Base-by-base conservation (phyloP, 2,329 filamentous ascomycete species). In the Sporothrix inflata region DNA sequence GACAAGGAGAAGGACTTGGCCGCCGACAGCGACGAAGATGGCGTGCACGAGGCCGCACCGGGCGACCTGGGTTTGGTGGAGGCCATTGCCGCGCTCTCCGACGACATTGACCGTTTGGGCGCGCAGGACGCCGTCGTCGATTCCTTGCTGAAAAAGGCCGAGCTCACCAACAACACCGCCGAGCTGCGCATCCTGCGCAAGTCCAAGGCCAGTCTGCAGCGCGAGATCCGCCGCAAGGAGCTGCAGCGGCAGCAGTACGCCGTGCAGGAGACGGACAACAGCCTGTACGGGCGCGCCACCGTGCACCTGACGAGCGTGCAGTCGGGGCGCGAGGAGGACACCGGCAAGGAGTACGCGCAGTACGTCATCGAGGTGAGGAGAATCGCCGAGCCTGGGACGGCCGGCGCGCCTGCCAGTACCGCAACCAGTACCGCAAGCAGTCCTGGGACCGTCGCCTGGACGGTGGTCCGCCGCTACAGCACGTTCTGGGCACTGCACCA, bases 401-500 rank as follows among this genome's bases (percentile, higher is more conserved):
- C 11, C 38, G 30, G 19, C 47, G 27, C 30, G 30, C 30, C 30
- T 34, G 30, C 30, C 30, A 34, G 30, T 34, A 34, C 30, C 30
- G 30, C 30, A 34, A 34, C 7, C 14, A 4, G 11, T 24, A 8
- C 38, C 12, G 40, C 21, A 9, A 19, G 60, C 38, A 7, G 21
- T 1, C 27, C 16, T 4, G 11, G 38, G 42, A 60, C 65, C 3
- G 72, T 95, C 0, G 92, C 93, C 3, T 99, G 96, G 96, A 89
- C 91, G 16, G 90, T 99, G 57, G 92, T 93, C n/a, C 89, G 95
- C 72, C 89, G 96, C 75, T 99, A 99, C 79, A 97, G 94, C 82
- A 95, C 98, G 81, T 99, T 99, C 78, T 94, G 97, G 77, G 94
- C 98, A 75, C 88, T 99, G 21, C 94, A 99, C 79, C 96, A 98